Evolutionary conservation across 148 eudicot species (phyloP).

Genomic region (Fallopia convolvulus): DNA sequence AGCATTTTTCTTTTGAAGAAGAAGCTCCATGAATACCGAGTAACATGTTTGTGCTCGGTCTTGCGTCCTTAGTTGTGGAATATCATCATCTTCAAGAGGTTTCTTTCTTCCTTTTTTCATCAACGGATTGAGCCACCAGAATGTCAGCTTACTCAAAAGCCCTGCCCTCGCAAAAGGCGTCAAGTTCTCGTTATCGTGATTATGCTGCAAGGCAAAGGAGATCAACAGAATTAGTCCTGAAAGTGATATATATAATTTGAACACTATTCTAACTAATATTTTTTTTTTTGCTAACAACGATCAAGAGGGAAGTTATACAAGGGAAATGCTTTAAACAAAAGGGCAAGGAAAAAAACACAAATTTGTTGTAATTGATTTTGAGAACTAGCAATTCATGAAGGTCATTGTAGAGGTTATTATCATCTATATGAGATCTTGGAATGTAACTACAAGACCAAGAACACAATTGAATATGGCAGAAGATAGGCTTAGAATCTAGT

Average conservation of each 20-base stretch:
- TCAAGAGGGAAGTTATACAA: not conserved
- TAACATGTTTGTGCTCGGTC: too few species aligned
- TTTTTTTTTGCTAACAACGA: not conserved
- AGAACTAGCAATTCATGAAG: not conserved
- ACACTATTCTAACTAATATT: not conserved
- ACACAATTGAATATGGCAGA: conserved; percentile 19
- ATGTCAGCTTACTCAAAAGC: conserved; percentile 36
- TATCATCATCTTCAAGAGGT: not conserved
- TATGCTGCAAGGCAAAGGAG: conserved; percentile 9
- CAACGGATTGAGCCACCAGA: conserved; percentile 61
- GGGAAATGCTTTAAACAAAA: not conserved
- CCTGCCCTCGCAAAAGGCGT: conserved; percentile 33
- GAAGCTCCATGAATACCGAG: conserved; percentile 23
- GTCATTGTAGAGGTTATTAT: not conserved
- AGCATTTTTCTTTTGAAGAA: conserved; percentile 15
- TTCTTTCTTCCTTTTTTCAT: conserved; percentile 42
- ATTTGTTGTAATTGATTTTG: not conserved
- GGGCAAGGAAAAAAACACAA: not conserved
- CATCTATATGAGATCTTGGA: too few species aligned
- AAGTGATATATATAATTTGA: not conserved
- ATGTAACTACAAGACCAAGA: conserved; percentile 17
- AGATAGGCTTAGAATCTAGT: not conserved
- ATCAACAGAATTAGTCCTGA: conserved; percentile 4
- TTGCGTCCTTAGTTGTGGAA: too few species aligned
- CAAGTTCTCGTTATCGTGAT: not conserved